These are phyloP conservation scores for Curvularia sp. DNA, from an alignment of 2,329 filamentous ascomycete genomes.

Conservation along the genomic window DNA sequence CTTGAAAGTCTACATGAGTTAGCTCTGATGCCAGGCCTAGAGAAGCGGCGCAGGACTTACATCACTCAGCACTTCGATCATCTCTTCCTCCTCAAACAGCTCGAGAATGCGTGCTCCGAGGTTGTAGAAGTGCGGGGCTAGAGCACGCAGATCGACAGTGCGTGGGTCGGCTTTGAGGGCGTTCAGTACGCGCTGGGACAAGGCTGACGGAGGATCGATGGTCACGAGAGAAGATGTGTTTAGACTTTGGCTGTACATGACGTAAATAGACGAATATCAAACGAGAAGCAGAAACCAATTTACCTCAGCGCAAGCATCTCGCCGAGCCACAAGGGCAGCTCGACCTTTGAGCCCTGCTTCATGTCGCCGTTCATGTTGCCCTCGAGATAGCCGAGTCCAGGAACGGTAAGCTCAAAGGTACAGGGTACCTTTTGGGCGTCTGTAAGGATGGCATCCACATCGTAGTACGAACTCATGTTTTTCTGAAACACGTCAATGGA, in stretches of 20 bases:
- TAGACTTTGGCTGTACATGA: slow-evolving; percentile 36
- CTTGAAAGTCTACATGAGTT: slow-evolving; percentile 71
- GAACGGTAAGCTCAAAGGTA: slow-evolving; percentile 89
- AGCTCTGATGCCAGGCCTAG: neutral
- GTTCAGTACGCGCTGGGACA: slow-evolving; percentile 81
- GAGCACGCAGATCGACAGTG: slow-evolving; percentile 80
- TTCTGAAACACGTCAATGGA: slow-evolving; percentile 5
- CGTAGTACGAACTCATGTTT: slow-evolving; percentile 73
- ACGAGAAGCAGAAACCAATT: slow-evolving; percentile 4
- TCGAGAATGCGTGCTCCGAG: slow-evolving; percentile 86
- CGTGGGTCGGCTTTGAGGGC: slow-evolving; percentile 90
- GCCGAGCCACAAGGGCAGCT: slow-evolving; percentile 90
- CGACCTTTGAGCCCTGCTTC: slow-evolving; percentile 79
- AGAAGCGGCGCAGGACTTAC: slow-evolving; percentile 32
- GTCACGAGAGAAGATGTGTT: slow-evolving; percentile 60
- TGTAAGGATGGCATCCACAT: slow-evolving; percentile 82
- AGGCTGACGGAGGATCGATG: slow-evolving; percentile 79
- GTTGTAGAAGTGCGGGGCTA: slow-evolving; percentile 87
- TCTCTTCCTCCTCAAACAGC: slow-evolving; percentile 87
- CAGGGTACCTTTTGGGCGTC: slow-evolving; percentile 96
- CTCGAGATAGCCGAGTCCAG: slow-evolving; percentile 86
- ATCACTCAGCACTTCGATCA: slow-evolving; percentile 65
- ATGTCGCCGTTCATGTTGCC: slow-evolving; percentile 77
- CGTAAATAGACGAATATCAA: slow-evolving; percentile 13
- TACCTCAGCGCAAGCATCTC: slow-evolving; percentile 84